Evolutionary conservation across 2,329 filamentous ascomycete species (phyloP).

Genomic region (Clonostachys chloroleuca): DNA sequence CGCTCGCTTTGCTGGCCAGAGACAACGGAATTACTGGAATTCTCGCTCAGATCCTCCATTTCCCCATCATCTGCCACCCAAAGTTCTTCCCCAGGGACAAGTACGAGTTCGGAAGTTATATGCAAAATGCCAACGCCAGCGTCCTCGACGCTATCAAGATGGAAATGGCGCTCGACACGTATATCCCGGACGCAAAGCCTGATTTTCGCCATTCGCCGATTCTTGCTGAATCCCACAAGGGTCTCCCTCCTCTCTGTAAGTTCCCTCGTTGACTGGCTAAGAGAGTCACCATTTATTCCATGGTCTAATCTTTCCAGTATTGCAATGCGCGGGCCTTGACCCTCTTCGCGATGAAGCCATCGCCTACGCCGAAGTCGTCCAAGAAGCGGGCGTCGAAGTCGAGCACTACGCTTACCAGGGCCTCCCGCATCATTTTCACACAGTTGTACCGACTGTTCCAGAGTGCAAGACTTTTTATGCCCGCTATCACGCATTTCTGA

Average conservation of each 20-base stretch:
- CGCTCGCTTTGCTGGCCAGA: constrained; percentile 6
- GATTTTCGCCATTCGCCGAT: constrained; percentile 13
- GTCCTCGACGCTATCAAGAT: constrained; percentile 5
- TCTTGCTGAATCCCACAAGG: constrained; percentile 6
- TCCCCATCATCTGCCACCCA: constrained; percentile 12
- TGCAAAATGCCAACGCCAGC: constrained; percentile 8
- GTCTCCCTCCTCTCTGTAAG: constrained; percentile 11
- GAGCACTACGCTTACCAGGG: constrained; percentile 10
- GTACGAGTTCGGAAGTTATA: constrained; percentile 13
- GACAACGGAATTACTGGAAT: constrained; percentile 8
- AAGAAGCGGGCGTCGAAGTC: constrained; percentile 5
- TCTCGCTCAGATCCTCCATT: constrained; percentile 11
- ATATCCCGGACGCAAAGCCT: constrained; percentile 3
- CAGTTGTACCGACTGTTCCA: too few relatives aligned
- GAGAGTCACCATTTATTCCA: not conserved
- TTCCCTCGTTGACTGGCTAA: not conserved
- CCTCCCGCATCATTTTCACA: constrained; percentile 12
- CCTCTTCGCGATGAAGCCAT: constrained; percentile 10
- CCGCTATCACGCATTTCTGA: too few relatives aligned
- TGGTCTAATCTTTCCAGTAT: constrained; percentile 2
- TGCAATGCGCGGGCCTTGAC: constrained; percentile 11
- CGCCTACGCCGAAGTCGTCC: constrained; percentile 10
- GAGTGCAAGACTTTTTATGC: too few relatives aligned
- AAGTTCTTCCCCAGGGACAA: constrained; percentile 11
- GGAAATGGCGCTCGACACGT: constrained; percentile 7